Conservation (phyloP, 805 yeast genomes). For the Candida andamanensis region DNA sequence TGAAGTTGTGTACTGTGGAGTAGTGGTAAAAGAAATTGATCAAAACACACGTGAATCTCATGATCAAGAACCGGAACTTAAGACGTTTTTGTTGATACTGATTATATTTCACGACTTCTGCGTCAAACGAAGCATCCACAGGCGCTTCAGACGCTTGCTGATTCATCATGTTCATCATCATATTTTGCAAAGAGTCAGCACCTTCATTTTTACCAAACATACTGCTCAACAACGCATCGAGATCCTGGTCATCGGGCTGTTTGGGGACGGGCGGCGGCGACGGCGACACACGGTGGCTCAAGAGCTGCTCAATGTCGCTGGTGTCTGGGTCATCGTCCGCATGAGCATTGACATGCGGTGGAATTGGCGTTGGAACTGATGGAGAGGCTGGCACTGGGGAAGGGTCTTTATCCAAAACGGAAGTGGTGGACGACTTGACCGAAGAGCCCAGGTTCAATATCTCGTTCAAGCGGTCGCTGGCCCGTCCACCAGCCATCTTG, state of each 20-base stretch:
- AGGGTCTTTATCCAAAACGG: constrained; percentile 26
- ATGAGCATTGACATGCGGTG: constrained; percentile 8
- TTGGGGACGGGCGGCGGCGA: constrained; percentile 3
- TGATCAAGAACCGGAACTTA: constrained; percentile 28
- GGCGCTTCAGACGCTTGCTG: neutral
- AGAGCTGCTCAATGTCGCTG: constrained; percentile 27
- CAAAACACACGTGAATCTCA: constrained; percentile 22
- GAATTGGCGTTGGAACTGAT: constrained; percentile 8
- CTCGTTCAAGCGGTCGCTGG: constrained; percentile 46
- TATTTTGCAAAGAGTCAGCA: constrained; percentile 25
- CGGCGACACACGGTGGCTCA: constrained; percentile 11
- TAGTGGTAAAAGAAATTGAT: constrained; percentile 34
- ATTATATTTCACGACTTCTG: constrained; percentile 24
- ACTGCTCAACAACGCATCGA: constrained; percentile 30
- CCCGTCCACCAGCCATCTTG: constrained; percentile 53
- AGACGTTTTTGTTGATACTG: constrained; percentile 27
- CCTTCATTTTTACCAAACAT: constrained; percentile 20
- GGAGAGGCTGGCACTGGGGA: constrained; percentile 4
- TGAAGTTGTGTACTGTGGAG: constrained; percentile 11
- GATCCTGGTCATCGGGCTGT: constrained; percentile 12
- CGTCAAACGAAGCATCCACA: constrained; percentile 18
- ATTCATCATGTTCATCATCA: constrained; percentile 23
- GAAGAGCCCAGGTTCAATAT: constrained; percentile 37
- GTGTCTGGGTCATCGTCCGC: constrained; percentile 36
- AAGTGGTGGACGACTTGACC: constrained; percentile 26